Percentiles rank a stretch among this genome's conserved stretches.
These are phyloP conservation scores for Diaporthe batatas DNA, from an alignment of 2,329 filamentous ascomycete species.

Conservation along the genomic window DNA sequence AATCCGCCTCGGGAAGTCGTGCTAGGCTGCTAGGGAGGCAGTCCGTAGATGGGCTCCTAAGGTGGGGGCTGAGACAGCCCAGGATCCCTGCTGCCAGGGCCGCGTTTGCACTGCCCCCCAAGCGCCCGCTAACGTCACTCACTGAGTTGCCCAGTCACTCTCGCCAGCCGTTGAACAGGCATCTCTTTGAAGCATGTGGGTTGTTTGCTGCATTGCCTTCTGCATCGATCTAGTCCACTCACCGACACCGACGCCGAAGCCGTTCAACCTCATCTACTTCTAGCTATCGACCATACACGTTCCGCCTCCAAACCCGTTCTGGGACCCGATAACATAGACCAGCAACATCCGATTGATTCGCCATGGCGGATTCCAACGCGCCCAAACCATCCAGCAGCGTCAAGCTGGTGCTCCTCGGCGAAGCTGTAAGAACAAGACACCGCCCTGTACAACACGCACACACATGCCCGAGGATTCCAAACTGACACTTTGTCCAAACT, in stretches of 20 bases:
- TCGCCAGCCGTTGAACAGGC: slow-evolving; percentile 28
- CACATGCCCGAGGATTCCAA: not conserved
- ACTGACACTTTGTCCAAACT: slow-evolving; percentile 37
- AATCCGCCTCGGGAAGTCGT: not conserved
- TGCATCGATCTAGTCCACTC: slow-evolving; percentile 18
- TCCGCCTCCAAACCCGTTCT: slow-evolving; percentile 8
- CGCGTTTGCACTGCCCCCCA: slow-evolving; percentile 27
- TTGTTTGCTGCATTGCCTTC: slow-evolving; percentile 19
- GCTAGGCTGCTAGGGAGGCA: not conserved
- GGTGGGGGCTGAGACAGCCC: slow-evolving; percentile 28
- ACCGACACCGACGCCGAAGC: slow-evolving; percentile 28
- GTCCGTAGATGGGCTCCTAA: not conserved
- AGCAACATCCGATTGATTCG: slow-evolving; percentile 37
- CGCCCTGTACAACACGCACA: slow-evolving; percentile 60
- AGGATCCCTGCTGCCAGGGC: slow-evolving; percentile 13
- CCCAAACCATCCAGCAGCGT: slow-evolving; percentile 99
- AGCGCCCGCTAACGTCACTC: slow-evolving; percentile 33
- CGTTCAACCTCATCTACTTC: slow-evolving; percentile 14
- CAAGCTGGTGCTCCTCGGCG: slow-evolving; percentile 97
- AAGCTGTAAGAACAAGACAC: slow-evolving; percentile 99
- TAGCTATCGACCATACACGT: not conserved
- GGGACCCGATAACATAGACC: slow-evolving; percentile 22
- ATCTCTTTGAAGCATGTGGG: slow-evolving; percentile 27
- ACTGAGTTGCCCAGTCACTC: slow-evolving; percentile 11
- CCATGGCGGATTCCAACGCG: slow-evolving; percentile 80